Evolutionary conservation across 208 protist genomes (phyloP).

Genomic region (Acanthamoeba royreba): DNA sequence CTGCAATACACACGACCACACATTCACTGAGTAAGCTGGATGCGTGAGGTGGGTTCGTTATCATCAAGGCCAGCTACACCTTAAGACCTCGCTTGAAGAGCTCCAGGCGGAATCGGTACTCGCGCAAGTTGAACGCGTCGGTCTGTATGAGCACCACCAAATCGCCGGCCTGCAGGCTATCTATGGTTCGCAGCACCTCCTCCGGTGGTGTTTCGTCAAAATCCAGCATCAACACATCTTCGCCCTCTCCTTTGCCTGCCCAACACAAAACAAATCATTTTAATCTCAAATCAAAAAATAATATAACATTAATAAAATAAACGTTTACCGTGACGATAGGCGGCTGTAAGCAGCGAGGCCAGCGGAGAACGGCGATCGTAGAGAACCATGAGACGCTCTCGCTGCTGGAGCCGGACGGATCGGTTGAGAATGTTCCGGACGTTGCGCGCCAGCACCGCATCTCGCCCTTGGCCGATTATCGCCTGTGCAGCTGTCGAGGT

Average conservation of each 20-base stretch:
- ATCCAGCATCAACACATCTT: not conserved
- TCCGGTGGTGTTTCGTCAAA: not conserved
- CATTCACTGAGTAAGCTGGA: too few species aligned
- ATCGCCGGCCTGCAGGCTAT: not conserved
- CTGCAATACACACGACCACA: not conserved
- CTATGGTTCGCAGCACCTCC: not conserved
- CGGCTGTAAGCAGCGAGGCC: not conserved
- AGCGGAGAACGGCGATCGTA: not conserved
- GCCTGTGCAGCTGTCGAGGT: too few species aligned
- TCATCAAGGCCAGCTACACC: not conserved
- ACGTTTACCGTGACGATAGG: not conserved
- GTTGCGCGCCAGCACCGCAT: not conserved
- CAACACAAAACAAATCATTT: not conserved
- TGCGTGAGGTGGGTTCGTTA: too few species aligned
- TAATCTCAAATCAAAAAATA: not conserved
- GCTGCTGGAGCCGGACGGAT: not conserved
- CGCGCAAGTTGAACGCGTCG: constrained; percentile 9
- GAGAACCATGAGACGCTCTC: not conserved
- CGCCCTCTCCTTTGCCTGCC: not conserved
- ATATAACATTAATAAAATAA: too few species aligned
- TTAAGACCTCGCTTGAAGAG: not conserved
- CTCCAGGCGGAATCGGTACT: constrained; percentile 21
- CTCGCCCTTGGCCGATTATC: too few species aligned
- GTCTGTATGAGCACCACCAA: constrained; percentile 15
- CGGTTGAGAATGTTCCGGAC: not conserved